Conservation (phyloP, 257 asterid species). For the Lycium ferocissimum region DNA sequence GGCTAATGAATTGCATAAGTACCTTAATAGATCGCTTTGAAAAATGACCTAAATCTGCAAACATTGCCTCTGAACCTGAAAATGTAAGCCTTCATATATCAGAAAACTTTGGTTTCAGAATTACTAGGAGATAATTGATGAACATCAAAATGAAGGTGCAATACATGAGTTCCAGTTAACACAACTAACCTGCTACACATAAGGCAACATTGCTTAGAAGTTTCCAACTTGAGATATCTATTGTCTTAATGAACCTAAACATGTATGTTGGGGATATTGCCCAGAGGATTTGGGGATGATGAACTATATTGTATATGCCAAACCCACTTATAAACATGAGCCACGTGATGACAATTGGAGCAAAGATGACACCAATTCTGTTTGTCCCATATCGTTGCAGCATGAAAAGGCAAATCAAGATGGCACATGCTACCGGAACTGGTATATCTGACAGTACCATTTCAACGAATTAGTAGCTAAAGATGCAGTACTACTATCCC, state of each 20-base stretch:
- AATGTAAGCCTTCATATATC: neutral
- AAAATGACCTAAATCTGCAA: constrained; percentile 91
- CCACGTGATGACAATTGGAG: constrained; percentile 90
- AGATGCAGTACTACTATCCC: neutral
- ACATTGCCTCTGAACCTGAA: constrained; percentile 92
- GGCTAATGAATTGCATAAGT: neutral
- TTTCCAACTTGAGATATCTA: constrained; percentile 67
- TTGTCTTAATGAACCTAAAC: constrained; percentile 70
- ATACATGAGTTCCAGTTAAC: constrained; percentile 2
- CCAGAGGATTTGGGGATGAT: constrained; percentile 53
- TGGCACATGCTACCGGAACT: constrained; percentile 80
- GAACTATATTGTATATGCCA: constrained; percentile 75
- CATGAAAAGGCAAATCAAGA: constrained; percentile 86
- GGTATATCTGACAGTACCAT: constrained; percentile 68
- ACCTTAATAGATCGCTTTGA: constrained; percentile 92
- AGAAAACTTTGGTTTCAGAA: neutral
- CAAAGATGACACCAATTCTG: constrained; percentile 78
- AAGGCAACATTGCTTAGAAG: constrained; percentile 73
- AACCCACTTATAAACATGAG: constrained; percentile 68
- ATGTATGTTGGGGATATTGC: constrained; percentile 83
- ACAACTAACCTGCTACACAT: constrained; percentile 79
- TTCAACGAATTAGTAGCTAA: constrained; percentile 35
- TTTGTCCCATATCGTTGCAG: constrained; percentile 87
- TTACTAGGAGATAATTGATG: neutral
- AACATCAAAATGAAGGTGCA: neutral